Evolutionary conservation across 805 yeast genomes (phyloP).

Genomic region (Jamesozyma jinghongensis): DNA sequence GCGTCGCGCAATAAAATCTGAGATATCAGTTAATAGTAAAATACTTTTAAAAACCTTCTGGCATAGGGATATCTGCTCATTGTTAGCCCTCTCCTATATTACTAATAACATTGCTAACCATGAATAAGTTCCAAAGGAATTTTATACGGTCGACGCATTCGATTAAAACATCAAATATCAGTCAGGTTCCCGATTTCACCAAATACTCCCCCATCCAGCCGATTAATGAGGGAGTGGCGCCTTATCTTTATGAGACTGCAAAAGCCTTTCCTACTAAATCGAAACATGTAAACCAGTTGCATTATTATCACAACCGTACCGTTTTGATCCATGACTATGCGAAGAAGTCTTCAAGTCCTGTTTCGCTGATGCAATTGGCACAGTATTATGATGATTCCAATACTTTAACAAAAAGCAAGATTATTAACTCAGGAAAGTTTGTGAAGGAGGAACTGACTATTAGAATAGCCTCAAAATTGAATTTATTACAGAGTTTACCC

Average conservation of each 20-base stretch:
- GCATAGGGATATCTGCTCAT: too few relatives aligned
- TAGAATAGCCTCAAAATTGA: constrained; percentile 69
- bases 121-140: not conserved
- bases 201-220: constrained; percentile 29
- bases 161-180: constrained; percentile 16
- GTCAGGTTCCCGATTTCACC: constrained; percentile 30
- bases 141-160: constrained; percentile 12
- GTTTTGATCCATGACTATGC: constrained; percentile 22
- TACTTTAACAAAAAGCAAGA: constrained; percentile 64
- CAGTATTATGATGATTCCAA: constrained; percentile 61
- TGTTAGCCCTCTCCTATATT: too few relatives aligned
- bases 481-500: constrained; percentile 74
- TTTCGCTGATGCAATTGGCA: constrained; percentile 80
- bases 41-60: too few relatives aligned
- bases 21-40: too few relatives aligned
- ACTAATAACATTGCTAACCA: not conserved
- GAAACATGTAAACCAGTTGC: constrained; percentile 51
- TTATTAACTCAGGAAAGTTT: constrained; percentile 78
- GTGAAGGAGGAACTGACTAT: constrained; percentile 79
- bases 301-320: constrained; percentile 60
- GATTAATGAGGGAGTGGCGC: constrained; percentile 28
- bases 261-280: constrained; percentile 37
- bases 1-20: not conserved
- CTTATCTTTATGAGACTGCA: constrained; percentile 29
- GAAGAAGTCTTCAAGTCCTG: constrained; percentile 71